Conservation (phyloP, 2,329 filamentous ascomycete genomes). For the Pseudogymnoascus sp. region DNA sequence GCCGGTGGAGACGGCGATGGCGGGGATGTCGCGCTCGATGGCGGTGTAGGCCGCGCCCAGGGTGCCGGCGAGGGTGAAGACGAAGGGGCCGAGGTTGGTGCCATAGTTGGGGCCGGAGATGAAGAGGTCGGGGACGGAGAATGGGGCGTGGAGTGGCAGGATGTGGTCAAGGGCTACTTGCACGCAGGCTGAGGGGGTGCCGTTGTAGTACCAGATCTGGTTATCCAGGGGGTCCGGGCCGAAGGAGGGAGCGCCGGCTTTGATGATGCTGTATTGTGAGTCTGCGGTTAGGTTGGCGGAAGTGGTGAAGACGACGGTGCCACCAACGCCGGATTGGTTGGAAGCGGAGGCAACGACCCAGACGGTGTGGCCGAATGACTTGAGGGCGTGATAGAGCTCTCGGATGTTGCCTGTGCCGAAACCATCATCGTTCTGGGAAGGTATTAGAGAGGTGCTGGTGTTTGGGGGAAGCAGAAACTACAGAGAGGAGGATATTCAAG, state of each 20-base stretch:
- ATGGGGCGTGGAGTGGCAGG: conserved; percentile 39
- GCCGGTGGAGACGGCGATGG: conserved; percentile 39
- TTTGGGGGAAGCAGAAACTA: background rate
- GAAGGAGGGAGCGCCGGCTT: conserved; percentile 37
- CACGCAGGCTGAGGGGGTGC: conserved; percentile 46
- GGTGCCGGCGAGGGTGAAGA: conserved; percentile 44
- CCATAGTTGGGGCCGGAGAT: conserved; percentile 49
- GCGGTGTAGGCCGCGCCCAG: conserved; percentile 43
- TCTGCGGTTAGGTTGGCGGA: conserved; percentile 33
- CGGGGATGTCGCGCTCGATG: conserved; percentile 39
- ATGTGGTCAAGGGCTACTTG: conserved; percentile 50
- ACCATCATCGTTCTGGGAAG: conserved; percentile 30
- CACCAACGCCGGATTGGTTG: conserved; percentile 38
- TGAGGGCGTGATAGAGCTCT: conserved; percentile 32
- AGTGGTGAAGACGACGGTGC: conserved; percentile 35
- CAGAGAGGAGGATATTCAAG: conserved; percentile 17
- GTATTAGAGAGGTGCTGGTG: background rate
- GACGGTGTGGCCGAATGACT: conserved; percentile 31
- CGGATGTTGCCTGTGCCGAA: conserved; percentile 35
- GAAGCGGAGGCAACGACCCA: conserved; percentile 34
- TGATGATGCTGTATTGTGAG: conserved; percentile 37
- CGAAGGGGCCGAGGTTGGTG: conserved; percentile 43
- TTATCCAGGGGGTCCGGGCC: conserved; percentile 43
- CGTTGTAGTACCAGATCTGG: conserved; percentile 53
- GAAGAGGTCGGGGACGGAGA: conserved; percentile 43